Base-by-base conservation (phyloP, 2,329 filamentous ascomycete species). In the Sporothrix mexicana region DNA sequence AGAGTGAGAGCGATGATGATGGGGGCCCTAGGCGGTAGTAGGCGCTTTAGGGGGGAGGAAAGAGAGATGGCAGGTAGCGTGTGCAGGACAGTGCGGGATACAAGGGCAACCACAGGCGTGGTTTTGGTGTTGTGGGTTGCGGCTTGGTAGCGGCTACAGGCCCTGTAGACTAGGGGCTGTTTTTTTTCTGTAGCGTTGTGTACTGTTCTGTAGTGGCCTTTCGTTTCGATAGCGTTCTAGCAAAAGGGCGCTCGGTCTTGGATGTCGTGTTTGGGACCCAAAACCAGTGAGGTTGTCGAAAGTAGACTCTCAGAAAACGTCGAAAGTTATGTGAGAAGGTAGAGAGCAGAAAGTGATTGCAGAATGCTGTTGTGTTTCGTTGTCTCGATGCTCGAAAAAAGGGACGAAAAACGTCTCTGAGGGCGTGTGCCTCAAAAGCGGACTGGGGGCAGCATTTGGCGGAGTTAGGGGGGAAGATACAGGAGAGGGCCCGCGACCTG, bases 371-470 rank as follows among this genome's bases (percentile, higher is more conserved):
- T n/a, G 12, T 20, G 41, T 20, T 25, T 41, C 25, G 64, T 8
- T 13, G 41, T 17, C 8, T 45, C 10, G 20, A 36, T 23, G 43
- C 62, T 30, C 45, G 13, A 43, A 62, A 45, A 20, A 23, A 36
- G 23, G 59, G 12, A 47, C 20, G 8, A 30, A 20, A 62, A 62
- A 25, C 25, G 51, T 2, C 57, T 13, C 30, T 43, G 53, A 55
- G 59, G 53, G 59, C 47, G 57, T 47, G 57, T 62, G 57, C 57
- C 69, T 71, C 69, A 64, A 36, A 64, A 57, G 20, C n/a, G n/a
- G 69, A 13, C 59, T 45, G 25, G 69, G 59, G n/a, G 59, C 41
- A 55, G 69, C 69, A 71, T 62, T 59, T 70, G 55, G 69, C 51
- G 15, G 30, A 45, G 45, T 53, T 49, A 23, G 45, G 64, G 30